Percentiles rank a stretch among this genome's conserved stretches.
Conservation (phyloP, 176 grass and related monocot genomes). For the Luzula sylvatica region DNA sequence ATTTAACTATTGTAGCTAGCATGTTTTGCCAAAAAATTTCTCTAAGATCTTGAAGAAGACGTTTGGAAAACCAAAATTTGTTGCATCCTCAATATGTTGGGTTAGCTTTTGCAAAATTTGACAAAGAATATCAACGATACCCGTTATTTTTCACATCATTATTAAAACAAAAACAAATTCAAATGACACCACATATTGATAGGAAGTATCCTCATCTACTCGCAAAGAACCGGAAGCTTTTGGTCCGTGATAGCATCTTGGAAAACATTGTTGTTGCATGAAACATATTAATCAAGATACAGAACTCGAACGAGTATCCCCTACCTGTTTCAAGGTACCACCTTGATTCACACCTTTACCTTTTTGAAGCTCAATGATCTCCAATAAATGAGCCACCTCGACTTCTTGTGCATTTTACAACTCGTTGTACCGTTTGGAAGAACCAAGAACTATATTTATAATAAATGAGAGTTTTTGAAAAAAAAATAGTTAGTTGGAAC, state of each 20-base stretch:
- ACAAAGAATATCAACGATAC: background rate
- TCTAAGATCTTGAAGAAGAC: conserved; percentile 1
- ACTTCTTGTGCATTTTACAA: background rate
- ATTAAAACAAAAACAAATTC: conserved; percentile 17
- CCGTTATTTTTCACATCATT: background rate
- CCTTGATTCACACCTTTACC: conserved; percentile 7
- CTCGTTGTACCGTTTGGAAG: background rate
- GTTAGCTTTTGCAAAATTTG: background rate
- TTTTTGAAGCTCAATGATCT: conserved; percentile 1
- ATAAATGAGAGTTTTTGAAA: background rate
- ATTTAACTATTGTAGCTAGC: background rate
- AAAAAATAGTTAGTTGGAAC: background rate
- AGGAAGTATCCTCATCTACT: conserved; percentile 1
- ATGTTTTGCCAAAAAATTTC: background rate
- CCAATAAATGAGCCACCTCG: background rate
- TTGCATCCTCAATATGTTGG: background rate
- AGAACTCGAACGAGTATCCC: conserved; percentile 4
- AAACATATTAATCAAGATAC: background rate
- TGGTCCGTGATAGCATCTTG: too few species aligned
- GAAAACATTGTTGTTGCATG: background rate
- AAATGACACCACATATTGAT: conserved; percentile 7
- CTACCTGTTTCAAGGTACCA: background rate
- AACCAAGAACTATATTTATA: background rate
- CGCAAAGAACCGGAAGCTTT: background rate
- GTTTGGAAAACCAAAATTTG: background rate